phyloP scores from a whole-genome alignment of 192 early-diverging fungal genomes.

The Funneliformis mosseae region DNA sequence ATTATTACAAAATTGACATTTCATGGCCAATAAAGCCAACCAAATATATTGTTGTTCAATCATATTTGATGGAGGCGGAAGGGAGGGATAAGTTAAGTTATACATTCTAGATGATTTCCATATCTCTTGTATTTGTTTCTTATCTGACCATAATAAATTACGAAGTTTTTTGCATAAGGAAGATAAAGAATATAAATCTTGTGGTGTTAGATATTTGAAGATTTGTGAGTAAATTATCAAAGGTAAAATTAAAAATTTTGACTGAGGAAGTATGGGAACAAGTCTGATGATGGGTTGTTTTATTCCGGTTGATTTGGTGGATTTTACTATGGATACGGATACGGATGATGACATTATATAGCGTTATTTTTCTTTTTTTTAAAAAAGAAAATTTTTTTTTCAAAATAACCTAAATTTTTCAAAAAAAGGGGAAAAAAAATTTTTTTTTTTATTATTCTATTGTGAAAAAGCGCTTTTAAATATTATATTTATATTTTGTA shows the following conservation, averaged over 20 bases:
- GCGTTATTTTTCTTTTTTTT: not conserved
- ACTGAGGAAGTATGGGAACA: not conserved
- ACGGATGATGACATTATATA: not conserved
- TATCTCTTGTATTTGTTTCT: not conserved
- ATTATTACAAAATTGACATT: conserved; percentile 9
- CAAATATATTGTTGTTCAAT: conserved; percentile 19
- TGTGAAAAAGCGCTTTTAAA: not conserved
- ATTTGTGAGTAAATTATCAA: not conserved
- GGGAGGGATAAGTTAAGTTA: not conserved
- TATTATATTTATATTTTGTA: not conserved
- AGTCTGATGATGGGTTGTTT: not conserved
- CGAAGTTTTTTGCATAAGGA: not conserved
- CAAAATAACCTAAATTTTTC: too few relatives aligned
- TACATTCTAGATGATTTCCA: not conserved
- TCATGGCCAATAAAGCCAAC: not conserved
- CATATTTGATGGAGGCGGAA: not conserved
- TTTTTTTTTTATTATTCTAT: not conserved
- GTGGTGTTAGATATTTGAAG: not conserved
- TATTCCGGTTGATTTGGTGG: not conserved
- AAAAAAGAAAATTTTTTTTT: not conserved
- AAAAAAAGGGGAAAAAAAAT: not conserved
- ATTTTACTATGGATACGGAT: not conserved
- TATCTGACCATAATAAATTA: not conserved
- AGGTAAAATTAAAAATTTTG: not conserved
- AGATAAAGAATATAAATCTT: conserved; percentile 1